A percentile compares a stretch with the other conserved stretches of the same genome.
These are phyloP conservation scores for Candida khao-thaluensis DNA, from an alignment of 805 yeast species.

Conservation along the genomic window DNA sequence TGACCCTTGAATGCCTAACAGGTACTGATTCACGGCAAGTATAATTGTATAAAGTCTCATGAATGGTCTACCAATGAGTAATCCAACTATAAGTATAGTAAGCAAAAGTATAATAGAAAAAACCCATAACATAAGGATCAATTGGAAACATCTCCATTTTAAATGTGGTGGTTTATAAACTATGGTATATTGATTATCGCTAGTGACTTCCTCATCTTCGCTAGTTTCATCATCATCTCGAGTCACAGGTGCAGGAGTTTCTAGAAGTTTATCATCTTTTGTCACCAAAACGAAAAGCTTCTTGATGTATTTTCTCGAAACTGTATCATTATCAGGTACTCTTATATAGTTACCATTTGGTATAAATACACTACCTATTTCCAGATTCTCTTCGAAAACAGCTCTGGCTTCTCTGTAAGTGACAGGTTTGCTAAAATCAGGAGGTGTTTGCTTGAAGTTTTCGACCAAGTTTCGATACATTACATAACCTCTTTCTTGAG, in stretches of 20 bases:
- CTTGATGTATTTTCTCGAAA: conserved; percentile 61
- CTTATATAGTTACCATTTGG: conserved; percentile 82
- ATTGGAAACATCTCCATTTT: conserved; percentile 51
- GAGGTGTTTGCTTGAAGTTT: conserved; percentile 41
- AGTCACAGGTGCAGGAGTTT: neutral
- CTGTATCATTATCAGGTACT: conserved; percentile 82
- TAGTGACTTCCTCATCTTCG: conserved; percentile 35
- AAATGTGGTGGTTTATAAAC: conserved; percentile 88
- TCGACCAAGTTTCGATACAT: conserved; percentile 53
- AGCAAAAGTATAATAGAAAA: conserved; percentile 37
- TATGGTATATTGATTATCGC: conserved; percentile 54
- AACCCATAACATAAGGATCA: conserved; percentile 49
- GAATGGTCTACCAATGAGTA: conserved; percentile 30
- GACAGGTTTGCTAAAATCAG: conserved; percentile 61
- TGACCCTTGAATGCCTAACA: neutral
- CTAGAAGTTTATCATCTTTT: conserved; percentile 63
- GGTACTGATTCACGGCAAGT: neutral
- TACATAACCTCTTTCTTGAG: conserved; percentile 69
- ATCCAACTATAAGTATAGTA: conserved; percentile 19
- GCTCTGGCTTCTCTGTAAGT: conserved; percentile 44
- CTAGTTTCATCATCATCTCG: conserved; percentile 9
- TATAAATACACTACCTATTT: conserved; percentile 56
- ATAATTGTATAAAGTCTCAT: conserved; percentile 2
- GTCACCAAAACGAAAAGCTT: conserved; percentile 81
- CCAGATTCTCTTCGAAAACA: conserved; percentile 42